A percentile compares a stretch with the other conserved stretches of the same genome.
phyloP scores from a whole-genome alignment of 371 early-diverging fungal genomes.

The Haplosporangium sp. region DNA sequence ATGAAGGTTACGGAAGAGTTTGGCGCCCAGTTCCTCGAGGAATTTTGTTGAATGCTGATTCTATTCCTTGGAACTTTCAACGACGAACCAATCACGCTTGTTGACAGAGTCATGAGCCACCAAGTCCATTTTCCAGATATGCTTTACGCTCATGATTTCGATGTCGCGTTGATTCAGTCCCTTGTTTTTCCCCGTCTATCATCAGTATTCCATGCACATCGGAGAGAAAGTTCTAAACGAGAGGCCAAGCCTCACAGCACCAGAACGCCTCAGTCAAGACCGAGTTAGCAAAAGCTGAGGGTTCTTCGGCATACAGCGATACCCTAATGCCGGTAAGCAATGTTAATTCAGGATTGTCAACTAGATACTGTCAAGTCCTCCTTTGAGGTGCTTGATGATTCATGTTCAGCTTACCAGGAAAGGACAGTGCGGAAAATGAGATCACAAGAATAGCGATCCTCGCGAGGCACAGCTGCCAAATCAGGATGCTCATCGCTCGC shows the following conservation, averaged over 20 bases:
- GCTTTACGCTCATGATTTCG: constrained; percentile 6
- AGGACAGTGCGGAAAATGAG: too few relatives aligned
- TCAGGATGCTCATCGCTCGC: too few relatives aligned
- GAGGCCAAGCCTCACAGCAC: constrained; percentile 21
- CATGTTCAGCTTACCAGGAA: constrained; percentile 1
- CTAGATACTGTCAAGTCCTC: too few relatives aligned
- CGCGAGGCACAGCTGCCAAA: too few relatives aligned
- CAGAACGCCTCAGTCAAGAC: constrained; percentile 25
- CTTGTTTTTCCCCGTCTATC: constrained; percentile 24
- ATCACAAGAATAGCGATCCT: too few relatives aligned
- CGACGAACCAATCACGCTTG: constrained; percentile 19
- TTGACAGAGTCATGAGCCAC: constrained; percentile 12
- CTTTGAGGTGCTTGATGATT: background rate
- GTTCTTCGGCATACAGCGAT: constrained; percentile 13
- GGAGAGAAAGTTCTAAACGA: constrained; percentile 18
- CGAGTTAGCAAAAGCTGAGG: constrained; percentile 15
- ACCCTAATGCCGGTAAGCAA: constrained; percentile 4
- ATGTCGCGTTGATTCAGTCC: constrained; percentile 13
- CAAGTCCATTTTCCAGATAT: constrained; percentile 14
- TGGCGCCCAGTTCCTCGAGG: constrained; percentile 12
- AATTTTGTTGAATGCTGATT: constrained; percentile 21
- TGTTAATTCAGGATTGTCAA: constrained; percentile 1
- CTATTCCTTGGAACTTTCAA: constrained; percentile 24
- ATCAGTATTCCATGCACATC: constrained; percentile 13
- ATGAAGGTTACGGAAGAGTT: constrained; percentile 27